Percentiles rank a stretch among this genome's conserved stretches.
Evolutionary conservation across 805 yeast genomes (phyloP).

Genomic region (Kazachstania viticola): DNA sequence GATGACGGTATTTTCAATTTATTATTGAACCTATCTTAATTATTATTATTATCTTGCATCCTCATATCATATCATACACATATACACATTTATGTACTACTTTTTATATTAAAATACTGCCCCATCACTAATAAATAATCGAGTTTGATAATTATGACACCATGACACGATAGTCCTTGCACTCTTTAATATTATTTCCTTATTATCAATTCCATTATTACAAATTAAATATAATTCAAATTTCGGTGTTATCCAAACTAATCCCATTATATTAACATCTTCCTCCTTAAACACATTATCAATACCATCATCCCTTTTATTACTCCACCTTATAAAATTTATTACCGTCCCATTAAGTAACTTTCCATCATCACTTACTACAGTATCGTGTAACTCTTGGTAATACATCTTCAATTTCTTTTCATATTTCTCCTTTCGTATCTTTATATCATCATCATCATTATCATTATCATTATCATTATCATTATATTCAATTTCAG

Average conservation of each 20-base stretch:
- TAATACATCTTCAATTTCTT: slow-evolving; percentile 18
- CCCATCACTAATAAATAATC: slow-evolving; percentile 67
- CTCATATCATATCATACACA: slow-evolving; percentile 3
- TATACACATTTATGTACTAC: background rate
- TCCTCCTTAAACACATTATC: slow-evolving; percentile 9
- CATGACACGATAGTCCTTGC: slow-evolving; percentile 59
- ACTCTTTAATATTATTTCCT: slow-evolving; percentile 45
- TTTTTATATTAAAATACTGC: slow-evolving; percentile 40
- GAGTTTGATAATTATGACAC: slow-evolving; percentile 60
- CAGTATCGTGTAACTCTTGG: slow-evolving; percentile 17
- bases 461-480: slow-evolving; percentile 2
- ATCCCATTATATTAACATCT: slow-evolving; percentile 25
- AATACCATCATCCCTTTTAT: background rate
- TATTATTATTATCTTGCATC: slow-evolving; percentile 3
- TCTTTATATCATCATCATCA: no score
- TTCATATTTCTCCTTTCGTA: slow-evolving; percentile 10
- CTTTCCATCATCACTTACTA: slow-evolving; percentile 18
- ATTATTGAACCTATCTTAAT: slow-evolving; percentile 21
- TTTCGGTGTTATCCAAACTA: slow-evolving; percentile 45
- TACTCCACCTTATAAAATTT: slow-evolving; percentile 35
- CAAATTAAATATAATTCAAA: slow-evolving; percentile 51
- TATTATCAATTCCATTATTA: slow-evolving; percentile 42
- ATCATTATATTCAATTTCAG: slow-evolving; percentile 13
- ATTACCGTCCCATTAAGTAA: slow-evolving; percentile 31
- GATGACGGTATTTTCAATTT: slow-evolving; percentile 46